Base-by-base conservation (phyloP, 1,284 basidiomycete species). In the Ganoderma lingzhi region DNA sequence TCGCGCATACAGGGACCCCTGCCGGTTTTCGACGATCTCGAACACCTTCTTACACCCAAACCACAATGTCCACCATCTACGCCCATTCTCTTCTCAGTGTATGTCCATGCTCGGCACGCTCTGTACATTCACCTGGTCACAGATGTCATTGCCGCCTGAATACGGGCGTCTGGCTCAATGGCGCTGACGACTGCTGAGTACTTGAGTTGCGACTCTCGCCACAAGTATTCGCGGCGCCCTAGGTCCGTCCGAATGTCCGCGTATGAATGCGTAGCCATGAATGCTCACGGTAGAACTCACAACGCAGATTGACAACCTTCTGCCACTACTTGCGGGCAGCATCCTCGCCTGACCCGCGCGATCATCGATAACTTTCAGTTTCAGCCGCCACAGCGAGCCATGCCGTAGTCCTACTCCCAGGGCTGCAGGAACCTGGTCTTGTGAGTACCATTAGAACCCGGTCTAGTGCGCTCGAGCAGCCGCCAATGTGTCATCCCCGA, bases 301-400 rank as follows among this genome's bases (percentile, higher is more conserved):
- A 32, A 32, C 23, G 17, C 30, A 55, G 53, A 55, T 55, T 55
- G 53, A 55, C 53, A 55, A 14, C 28, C 10, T 9, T 28, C 53
- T 14, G 1, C 30, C 28, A 14, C 15, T 15, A 30, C 15, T 55
- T 10, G 30, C 53, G 28, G 51, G 28, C 30, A 28, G 14, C 53
- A 6, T 14, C 30, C 53, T 55, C 30, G 35, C 56, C 28, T 37
- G 56, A 19, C 56, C 56, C 56, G 56, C 17, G 9, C 56, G 30
- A 58, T 58, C 56, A 58, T 58, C 56, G 56, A 58, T 58, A 58
- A 37, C 19, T 37, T 58, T 8, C 56, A 45, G 15, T 58, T 32
- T 19, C 17, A 37, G 17, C 56, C 32, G 17, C 32, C 32, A 37
- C 5, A 9, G 2, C 35, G 6, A 58, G 9, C 35, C 56, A 35